Evolutionary conservation across 129 eudicot genomes (phyloP).

Genomic region (Centaurea solstitialis): DNA sequence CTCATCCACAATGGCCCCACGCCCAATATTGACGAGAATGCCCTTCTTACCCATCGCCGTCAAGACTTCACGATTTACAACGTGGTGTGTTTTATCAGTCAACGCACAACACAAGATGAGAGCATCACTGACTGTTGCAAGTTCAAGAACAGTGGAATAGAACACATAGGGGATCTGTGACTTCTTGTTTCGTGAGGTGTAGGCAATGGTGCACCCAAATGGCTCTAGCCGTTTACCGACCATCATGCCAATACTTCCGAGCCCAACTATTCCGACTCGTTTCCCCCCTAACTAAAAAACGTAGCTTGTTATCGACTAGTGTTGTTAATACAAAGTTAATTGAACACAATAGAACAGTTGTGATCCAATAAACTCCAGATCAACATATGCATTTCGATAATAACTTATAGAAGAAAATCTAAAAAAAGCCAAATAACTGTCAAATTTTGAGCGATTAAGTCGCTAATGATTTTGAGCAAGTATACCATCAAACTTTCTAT

Average conservation of each 20-base stretch:
- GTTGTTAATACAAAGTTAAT: not conserved
- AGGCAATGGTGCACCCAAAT: slow-evolving; percentile 69
- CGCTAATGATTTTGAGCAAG: no score
- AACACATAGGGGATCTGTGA: slow-evolving; percentile 44
- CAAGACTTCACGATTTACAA: slow-evolving; percentile 60
- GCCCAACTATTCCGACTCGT: slow-evolving; percentile 73
- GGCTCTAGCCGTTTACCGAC: slow-evolving; percentile 63
- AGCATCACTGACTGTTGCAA: slow-evolving; percentile 56
- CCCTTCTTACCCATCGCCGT: slow-evolving; percentile 60
- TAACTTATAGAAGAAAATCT: no score
- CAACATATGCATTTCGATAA: no score
- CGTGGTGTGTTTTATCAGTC: slow-evolving; percentile 60
- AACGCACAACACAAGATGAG: slow-evolving; percentile 66
- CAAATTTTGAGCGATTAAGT: no score
- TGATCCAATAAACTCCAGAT: not conserved
- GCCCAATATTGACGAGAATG: slow-evolving; percentile 68
- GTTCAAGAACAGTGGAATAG: slow-evolving; percentile 40
- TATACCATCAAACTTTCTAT: no score
- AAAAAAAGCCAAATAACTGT: no score
- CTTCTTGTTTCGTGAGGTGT: slow-evolving; percentile 58
- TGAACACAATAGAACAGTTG: not conserved
- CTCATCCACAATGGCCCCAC: slow-evolving; percentile 78
- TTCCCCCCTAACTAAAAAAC: slow-evolving; percentile 62
- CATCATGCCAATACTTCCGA: slow-evolving; percentile 67
- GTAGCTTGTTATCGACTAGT: not conserved